Evolutionary conservation across 2,329 filamentous ascomycete genomes (phyloP), one percentile per base, ranked within the genome.

Genomic region (Aspergillus pseudotamarii): DNA sequence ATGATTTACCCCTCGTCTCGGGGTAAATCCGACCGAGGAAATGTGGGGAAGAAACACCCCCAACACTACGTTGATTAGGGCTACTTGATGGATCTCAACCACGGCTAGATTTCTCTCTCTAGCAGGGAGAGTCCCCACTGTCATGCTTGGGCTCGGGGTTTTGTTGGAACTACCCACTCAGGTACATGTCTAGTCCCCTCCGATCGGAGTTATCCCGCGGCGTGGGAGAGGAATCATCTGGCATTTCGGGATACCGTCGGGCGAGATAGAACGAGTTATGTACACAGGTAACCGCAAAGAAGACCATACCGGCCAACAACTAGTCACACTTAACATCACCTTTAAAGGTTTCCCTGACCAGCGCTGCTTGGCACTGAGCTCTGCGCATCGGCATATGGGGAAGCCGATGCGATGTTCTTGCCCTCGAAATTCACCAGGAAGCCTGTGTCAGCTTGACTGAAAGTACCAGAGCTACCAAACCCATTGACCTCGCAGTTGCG

Each of bases 401-500:
- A 60, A n/a, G 84, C 82, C 60, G 77, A 69, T 14, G 85, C 85
- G 65, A 86, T 72, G 63, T 80, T 84, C 80, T 85, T 84, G 64
- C 84, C 84, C 57, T 76, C 72, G 73, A 87, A 87, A 68, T 82
- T 79, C 62, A 68, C 57, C 51, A 88, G 70, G 76, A 88, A 83
- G 58, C 72, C 73, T 9, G 81, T 80, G 68, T 85, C 83, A 14
- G 77, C 69, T 58, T 78, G 75, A 38, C 57, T 67, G 58, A 83
- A 72, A 6, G 67, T 56, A 6, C 74, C 74, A 0, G 73, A 75
- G 60, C 61, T 70, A 50, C 78, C 79, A 65, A 81, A 82, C 3
- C 78, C 79, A 74, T 88, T 88, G 58, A 79, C n/a, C 77, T 83
- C 71, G 74, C 86, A 88, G 58, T 69, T 72, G 61, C 78, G 84